These are phyloP conservation scores for Debaryomyces subglobosus DNA, from an alignment of 1,139 yeast genomes.

Conservation along the genomic window DNA sequence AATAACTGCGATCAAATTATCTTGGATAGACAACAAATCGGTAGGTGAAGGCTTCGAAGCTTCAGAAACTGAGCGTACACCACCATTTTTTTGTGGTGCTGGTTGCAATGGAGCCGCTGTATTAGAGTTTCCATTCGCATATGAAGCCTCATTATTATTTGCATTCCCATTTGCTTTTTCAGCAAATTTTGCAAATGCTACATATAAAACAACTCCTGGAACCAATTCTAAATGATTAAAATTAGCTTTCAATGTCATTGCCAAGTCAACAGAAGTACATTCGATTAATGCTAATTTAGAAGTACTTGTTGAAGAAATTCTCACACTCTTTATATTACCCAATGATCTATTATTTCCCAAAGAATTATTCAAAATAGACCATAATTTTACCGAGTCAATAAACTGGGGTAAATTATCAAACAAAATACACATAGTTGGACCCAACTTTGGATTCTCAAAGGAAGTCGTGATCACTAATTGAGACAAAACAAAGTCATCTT, in stretches of 20 bases:
- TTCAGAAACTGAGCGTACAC: constrained; percentile 9
- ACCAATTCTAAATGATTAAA: constrained; percentile 81
- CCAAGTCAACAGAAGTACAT: constrained; percentile 69
- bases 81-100: constrained; percentile 1
- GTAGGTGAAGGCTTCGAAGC: constrained; percentile 24
- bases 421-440: constrained; percentile 77
- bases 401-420: constrained; percentile 73
- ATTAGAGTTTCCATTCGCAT: background rate
- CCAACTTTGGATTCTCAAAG: constrained; percentile 67
- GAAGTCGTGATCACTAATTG: constrained; percentile 53
- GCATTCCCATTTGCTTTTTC: constrained; percentile 17
- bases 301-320: constrained; percentile 51
- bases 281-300: constrained; percentile 67
- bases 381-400: constrained; percentile 39
- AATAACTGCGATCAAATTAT: constrained; percentile 26
- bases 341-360: constrained; percentile 27
- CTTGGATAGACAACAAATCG: constrained; percentile 29
- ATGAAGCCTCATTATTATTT: background rate
- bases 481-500: constrained; percentile 59
- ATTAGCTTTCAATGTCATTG: constrained; percentile 74
- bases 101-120: background rate
- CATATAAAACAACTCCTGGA: constrained; percentile 68
- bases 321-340: constrained; percentile 45
- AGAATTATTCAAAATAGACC: constrained; percentile 35
- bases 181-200: constrained; percentile 67